Base-by-base conservation (phyloP, 805 yeast genomes). In the Saccharomyces mikatae region DNA sequence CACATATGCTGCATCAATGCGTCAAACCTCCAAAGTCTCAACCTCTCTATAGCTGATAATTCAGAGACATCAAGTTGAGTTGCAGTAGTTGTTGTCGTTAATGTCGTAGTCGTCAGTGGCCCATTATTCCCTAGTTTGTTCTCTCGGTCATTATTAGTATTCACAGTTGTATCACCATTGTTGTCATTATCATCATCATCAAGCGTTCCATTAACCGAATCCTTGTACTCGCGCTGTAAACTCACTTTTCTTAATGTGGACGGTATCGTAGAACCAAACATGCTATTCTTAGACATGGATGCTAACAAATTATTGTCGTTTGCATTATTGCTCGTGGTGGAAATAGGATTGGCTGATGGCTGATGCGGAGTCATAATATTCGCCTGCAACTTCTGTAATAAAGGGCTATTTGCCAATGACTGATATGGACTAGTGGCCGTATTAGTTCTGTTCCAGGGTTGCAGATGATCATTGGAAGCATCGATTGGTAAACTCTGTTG, bases 1-100 rank as follows among this genome's bases (percentile, higher is more conserved):
- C 88, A 88, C 58, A 90, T 95, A 67, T 91, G 97, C 62, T 91
- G 96, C 85, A 87, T 83, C 54, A 87, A 70, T 0, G 99, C 96
- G 65, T 90, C 96, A 59, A 90, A 95, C 49, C 98, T 75, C 99
- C 98, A 94, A 29, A 88, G 74, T 48, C 98, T 73, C 36, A 94
- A 76, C 60, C 84, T 83, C 59, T 92, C 97, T 0, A 91, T 94
- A 55, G 87, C 94, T 0, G 96, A 80, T 46, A 68, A 57, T 28
- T 66, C 67, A 3, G 66, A 53, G 2, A 68, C 54, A 51, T 66
- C 67, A 10, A 66, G 56, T 13, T 60, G 68, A 24, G 59, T 57
- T n/a, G 59, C 51, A 6, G 60, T 54, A 1, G 59, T 53, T 9
- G 58, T 54, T 2, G 64, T 57, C 2, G 61, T 56, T 1, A 62